A percentile compares a stretch with the other conserved stretches of the same genome.
phyloP scores from a whole-genome alignment of 805 yeast species.

The Lipomyces lipofer region DNA sequence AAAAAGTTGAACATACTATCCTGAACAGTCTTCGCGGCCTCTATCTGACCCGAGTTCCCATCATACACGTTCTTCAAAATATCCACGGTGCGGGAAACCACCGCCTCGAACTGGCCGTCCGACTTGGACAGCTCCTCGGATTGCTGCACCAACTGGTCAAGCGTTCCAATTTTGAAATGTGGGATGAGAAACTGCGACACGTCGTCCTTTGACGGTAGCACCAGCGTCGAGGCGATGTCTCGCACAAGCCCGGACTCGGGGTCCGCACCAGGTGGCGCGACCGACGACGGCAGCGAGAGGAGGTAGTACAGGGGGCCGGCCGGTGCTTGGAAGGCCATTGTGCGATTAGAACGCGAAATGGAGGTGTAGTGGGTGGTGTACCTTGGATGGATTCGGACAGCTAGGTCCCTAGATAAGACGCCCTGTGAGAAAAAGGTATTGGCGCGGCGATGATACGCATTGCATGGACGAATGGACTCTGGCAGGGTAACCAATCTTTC shows the following conservation, averaged over 20 bases:
- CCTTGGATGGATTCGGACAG: not conserved
- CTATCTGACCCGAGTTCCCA: slow-evolving; percentile 45
- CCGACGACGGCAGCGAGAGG: slow-evolving; percentile 54
- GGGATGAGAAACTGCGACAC: slow-evolving; percentile 67
- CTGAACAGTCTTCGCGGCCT: slow-evolving; percentile 53
- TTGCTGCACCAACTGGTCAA: slow-evolving; percentile 86
- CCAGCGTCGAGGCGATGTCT: slow-evolving; percentile 58
- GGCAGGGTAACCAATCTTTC: slow-evolving; percentile 1
- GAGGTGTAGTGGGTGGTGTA: not conserved
- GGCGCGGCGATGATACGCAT: not conserved
- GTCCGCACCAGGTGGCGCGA: slow-evolving; percentile 39
- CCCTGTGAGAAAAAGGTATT: too few relatives aligned
- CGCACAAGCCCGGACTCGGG: slow-evolving; percentile 41
- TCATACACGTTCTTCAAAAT: slow-evolving; percentile 56
- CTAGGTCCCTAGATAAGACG: not conserved
- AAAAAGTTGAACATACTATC: slow-evolving; percentile 40
- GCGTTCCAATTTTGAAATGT: slow-evolving; percentile 87
- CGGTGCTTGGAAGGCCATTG: slow-evolving; percentile 32
- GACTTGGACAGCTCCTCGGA: slow-evolving; percentile 83
- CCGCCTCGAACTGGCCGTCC: slow-evolving; percentile 71
- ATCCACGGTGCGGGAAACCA: slow-evolving; percentile 76
- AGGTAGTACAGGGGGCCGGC: slow-evolving; percentile 31
- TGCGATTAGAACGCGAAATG: too few relatives aligned
- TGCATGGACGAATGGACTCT: not conserved
- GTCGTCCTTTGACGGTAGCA: slow-evolving; percentile 49